Evolutionary conservation across 306 rosid species (phyloP), one percentile per base, ranked within the genome.

Genomic region (Canavalia ensiformis): DNA sequence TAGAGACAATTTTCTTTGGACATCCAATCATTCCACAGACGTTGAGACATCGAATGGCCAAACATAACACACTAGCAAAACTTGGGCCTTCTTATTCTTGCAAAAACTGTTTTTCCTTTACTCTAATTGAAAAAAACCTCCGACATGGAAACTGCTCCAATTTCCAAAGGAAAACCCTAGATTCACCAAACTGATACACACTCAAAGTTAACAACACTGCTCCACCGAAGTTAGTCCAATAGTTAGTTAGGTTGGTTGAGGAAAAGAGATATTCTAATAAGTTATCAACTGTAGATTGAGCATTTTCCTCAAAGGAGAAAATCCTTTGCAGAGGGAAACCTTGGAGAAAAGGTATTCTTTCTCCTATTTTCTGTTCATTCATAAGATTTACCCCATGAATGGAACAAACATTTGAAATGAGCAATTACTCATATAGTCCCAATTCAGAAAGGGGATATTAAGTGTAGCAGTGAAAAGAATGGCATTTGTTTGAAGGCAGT

Each of bases 21-120:
- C 37, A 63, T 76, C 52, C 62, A 50, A 51, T 42, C 65, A 39
- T 77, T 64, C 51, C 63, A 76, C 51, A 35, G 39, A 51, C 63
- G 18, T 30, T 60, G 62, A 65, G 25, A 30, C 49, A 34, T 39
- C 18, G 28, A 64, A 35, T 37, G 31, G 31, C 35, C 64, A 30
- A 6, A 30, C 68, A 67, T 6, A 59, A 45, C 39, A 55, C 9
- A 4, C 7, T 39, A 7, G 39, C 13, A 56, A 25, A 68, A 68
- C 49, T 9, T 55, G 57, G 70, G 4, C 30, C 56, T 67, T 67
- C 75, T 11, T 54, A 41, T 55, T 65, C 37, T 5, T 5, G 31
- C 63, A 13, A 78, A 55, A 67, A 52, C 45, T 63, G 5, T 31
- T n/a, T 59, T 54, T 67, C 41, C 3, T 64, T 7, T 8, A 2